Percentiles rank a stretch among this genome's conserved stretches.
These are phyloP conservation scores for Aspergillus sp. DNA, from an alignment of 2,329 filamentous ascomycete genomes.

Conservation along the genomic window DNA sequence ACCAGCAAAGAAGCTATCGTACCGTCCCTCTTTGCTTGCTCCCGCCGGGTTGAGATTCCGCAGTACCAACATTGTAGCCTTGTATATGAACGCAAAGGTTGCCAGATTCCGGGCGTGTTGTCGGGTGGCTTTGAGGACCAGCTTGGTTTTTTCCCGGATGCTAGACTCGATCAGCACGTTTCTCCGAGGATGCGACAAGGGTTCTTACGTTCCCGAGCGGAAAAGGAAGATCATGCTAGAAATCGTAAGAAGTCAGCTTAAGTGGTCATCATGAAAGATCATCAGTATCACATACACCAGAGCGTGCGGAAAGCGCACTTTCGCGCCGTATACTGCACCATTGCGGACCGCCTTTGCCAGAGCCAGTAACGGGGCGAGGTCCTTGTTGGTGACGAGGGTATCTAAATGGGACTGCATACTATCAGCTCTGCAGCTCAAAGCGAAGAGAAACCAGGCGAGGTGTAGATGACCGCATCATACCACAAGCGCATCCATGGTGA, in stretches of 20 bases:
- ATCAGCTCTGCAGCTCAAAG: background rate
- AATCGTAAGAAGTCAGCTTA: background rate
- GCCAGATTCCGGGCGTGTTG: slow-evolving; percentile 91
- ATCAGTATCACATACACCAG: slow-evolving; percentile 63
- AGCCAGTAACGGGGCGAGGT: slow-evolving; percentile 79
- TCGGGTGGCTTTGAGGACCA: slow-evolving; percentile 81
- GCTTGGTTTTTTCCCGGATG: slow-evolving; percentile 71
- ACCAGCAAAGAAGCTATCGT: slow-evolving; percentile 84
- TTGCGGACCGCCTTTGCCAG: slow-evolving; percentile 93
- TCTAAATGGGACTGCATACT: slow-evolving; percentile 66
- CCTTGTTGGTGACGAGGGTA: slow-evolving; percentile 74
- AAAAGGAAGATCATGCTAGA: slow-evolving; percentile 92
- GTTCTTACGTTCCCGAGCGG: slow-evolving; percentile 74
- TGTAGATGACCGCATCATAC: slow-evolving; percentile 18
- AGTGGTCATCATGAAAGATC: background rate
- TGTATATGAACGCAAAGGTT: slow-evolving; percentile 89
- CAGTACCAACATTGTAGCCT: slow-evolving; percentile 73
- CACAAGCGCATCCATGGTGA: slow-evolving; percentile 36
- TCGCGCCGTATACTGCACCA: slow-evolving; percentile 93
- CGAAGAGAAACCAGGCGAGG: slow-evolving; percentile 2
- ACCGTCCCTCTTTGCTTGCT: slow-evolving; percentile 62
- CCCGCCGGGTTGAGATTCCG: slow-evolving; percentile 53
- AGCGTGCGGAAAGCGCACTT: slow-evolving; percentile 97
- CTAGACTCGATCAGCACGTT: slow-evolving; percentile 29
- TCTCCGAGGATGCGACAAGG: slow-evolving; percentile 18